Percentiles rank a stretch among this genome's conserved stretches.
These are phyloP conservation scores for Buddleja alternifolia DNA, from an alignment of 257 asterid species.

Conservation along the genomic window DNA sequence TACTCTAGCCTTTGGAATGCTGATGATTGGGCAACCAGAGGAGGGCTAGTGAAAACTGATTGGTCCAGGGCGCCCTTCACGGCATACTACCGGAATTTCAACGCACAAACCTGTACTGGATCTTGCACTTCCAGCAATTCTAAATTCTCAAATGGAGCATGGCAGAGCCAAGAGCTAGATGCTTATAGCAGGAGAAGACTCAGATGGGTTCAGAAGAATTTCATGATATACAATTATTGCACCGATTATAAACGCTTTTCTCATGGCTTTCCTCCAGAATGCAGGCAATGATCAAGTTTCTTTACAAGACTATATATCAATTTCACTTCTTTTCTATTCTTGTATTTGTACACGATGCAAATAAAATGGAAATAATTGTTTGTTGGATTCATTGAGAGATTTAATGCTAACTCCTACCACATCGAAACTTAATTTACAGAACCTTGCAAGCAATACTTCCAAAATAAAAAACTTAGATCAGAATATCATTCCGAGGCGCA, in stretches of 20 bases:
- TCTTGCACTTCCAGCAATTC: conserved; percentile 31
- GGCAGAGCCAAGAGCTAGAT: conserved; percentile 70
- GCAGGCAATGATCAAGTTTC: conserved; percentile 39
- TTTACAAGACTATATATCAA: conserved; percentile 17
- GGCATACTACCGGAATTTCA: conserved; percentile 74
- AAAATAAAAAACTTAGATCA: too few relatives aligned
- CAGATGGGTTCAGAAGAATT: conserved; percentile 89
- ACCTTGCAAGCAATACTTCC: too few relatives aligned
- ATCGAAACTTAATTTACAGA: neutral
- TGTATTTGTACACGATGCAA: neutral
- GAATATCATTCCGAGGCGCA: too few relatives aligned
- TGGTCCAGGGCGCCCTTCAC: conserved; percentile 89
- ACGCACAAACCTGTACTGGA: conserved; percentile 46
- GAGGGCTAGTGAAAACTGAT: conserved; percentile 76
- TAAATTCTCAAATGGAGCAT: conserved; percentile 46
- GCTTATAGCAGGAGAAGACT: conserved; percentile 72
- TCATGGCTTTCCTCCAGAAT: conserved; percentile 67
- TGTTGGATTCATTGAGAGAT: too few relatives aligned
- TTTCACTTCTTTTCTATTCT: neutral
- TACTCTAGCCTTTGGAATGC: conserved; percentile 94
- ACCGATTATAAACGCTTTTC: conserved; percentile 65
- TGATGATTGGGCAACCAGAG: conserved; percentile 92
- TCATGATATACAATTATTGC: conserved; percentile 85
- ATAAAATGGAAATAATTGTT: conserved; percentile 14
- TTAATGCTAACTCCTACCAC: too few relatives aligned